These are phyloP conservation scores for Xylaria castorea DNA, from an alignment of 495 filamentous ascomycete species.

Conservation along the genomic window DNA sequence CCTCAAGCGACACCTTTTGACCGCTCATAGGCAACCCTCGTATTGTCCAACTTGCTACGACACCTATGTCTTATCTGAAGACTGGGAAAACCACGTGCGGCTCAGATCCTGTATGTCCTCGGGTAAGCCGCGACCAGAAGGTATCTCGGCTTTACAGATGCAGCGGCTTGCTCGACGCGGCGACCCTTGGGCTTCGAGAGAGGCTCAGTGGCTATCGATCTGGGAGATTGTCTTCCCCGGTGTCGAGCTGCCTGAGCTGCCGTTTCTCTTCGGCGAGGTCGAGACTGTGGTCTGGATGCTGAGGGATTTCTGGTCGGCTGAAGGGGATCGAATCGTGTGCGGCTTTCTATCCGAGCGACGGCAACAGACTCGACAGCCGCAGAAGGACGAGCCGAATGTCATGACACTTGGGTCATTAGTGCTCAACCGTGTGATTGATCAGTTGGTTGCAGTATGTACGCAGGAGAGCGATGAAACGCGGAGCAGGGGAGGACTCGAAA, in stretches of 20 bases:
- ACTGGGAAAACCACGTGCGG: conserved; percentile 30
- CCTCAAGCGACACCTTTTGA: conserved; percentile 35
- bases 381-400: background rate
- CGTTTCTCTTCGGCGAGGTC: background rate
- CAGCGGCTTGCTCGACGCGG: conserved; percentile 27
- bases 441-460: background rate
- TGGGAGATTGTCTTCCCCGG: conserved; percentile 36
- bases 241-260: background rate
- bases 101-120: conserved; percentile 8
- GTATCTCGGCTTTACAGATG: conserved; percentile 31
- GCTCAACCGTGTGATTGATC: background rate
- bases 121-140: conserved; percentile 27
- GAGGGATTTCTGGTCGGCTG: conserved; percentile 32
- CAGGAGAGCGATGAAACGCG: background rate
- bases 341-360: conserved; percentile 24
- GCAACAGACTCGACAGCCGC: background rate
- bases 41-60: conserved; percentile 33
- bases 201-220: conserved; percentile 32
- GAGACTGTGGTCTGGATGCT: conserved; percentile 29
- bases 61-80: conserved; percentile 21
- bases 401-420: background rate
- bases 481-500: background rate
- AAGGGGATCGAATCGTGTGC: conserved; percentile 27
- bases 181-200: conserved; percentile 10
- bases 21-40: conserved; percentile 21